These are phyloP conservation scores for Aspergillus neotritici DNA, from an alignment of 2,329 filamentous ascomycete species.

Conservation along the genomic window DNA sequence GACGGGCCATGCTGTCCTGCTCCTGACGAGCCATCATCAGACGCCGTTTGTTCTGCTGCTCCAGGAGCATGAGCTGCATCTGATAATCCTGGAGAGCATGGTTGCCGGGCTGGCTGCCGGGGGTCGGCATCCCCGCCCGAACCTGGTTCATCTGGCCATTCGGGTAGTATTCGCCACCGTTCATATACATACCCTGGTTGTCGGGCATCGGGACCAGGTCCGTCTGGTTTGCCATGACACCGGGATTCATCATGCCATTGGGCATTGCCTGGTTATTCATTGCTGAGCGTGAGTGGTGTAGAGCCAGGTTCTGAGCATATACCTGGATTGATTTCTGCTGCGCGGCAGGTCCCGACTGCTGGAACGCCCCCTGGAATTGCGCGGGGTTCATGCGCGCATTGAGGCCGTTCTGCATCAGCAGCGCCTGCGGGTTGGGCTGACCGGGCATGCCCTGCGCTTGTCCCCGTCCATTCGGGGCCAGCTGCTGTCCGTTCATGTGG, in stretches of 20 bases:
- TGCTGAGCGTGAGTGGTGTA: constrained; percentile 69
- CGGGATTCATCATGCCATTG: constrained; percentile 61
- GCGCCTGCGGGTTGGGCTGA: constrained; percentile 54
- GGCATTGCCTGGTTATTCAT: constrained; percentile 77
- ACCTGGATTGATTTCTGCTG: constrained; percentile 82
- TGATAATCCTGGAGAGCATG: constrained; percentile 65
- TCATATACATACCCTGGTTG: constrained; percentile 43
- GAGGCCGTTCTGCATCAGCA: constrained; percentile 61
- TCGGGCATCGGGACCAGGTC: constrained; percentile 78
- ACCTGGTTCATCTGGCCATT: constrained; percentile 50
- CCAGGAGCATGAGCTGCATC: constrained; percentile 64
- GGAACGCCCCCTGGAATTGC: constrained; percentile 63
- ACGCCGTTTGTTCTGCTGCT: constrained; percentile 64
- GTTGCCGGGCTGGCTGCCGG: constrained; percentile 44
- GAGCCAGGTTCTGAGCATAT: constrained; percentile 77
- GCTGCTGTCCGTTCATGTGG: constrained; percentile 68
- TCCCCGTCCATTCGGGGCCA: constrained; percentile 68
- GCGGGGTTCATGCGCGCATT: constrained; percentile 68
- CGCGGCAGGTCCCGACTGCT: constrained; percentile 50
- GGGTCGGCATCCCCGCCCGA: constrained; percentile 35
- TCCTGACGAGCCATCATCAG: constrained; percentile 62
- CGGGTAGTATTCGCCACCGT: constrained; percentile 53
- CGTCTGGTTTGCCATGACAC: constrained; percentile 65
- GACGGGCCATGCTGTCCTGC: constrained; percentile 55
- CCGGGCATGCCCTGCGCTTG: constrained; percentile 66